Evolutionary conservation across 108 stramenopile species (phyloP).

Genomic region (Nannochloropsis salina): DNA sequence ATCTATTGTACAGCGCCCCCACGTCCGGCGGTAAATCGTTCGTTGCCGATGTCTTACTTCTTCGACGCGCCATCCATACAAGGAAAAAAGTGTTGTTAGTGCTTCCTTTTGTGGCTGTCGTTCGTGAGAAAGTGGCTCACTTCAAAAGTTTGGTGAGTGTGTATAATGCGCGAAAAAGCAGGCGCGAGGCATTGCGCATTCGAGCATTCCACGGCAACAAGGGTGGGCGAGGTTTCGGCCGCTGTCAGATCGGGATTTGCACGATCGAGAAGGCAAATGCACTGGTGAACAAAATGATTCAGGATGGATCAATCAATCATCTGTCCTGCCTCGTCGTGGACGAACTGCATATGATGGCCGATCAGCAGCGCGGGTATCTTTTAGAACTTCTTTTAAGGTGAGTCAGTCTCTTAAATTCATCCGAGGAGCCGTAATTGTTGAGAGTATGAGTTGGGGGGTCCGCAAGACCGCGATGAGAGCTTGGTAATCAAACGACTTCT

Average conservation of each 20-base stretch:
- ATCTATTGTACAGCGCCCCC: constrained; percentile 54
- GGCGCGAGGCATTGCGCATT: constrained; percentile 32
- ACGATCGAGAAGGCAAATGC: constrained; percentile 54
- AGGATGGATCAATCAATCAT: constrained; percentile 26
- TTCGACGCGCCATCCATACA: constrained; percentile 39
- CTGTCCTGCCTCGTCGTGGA: constrained; percentile 47
- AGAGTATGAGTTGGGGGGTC: too few species aligned
- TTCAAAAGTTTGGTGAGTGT: constrained; percentile 41
- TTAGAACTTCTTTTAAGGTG: constrained; percentile 49
- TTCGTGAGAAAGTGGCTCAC: constrained; percentile 52
- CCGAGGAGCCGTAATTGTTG: too few species aligned
- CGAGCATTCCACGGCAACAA: constrained; percentile 43
- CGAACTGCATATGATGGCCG: constrained; percentile 50
- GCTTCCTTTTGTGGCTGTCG: constrained; percentile 52
- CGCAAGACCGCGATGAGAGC: too few species aligned
- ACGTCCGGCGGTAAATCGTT: constrained; percentile 54
- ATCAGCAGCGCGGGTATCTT: constrained; percentile 35
- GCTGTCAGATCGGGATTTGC: constrained; percentile 41
- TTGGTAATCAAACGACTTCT: too few species aligned
- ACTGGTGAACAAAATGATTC: constrained; percentile 43
- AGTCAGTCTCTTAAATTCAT: background rate
- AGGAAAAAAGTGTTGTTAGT: constrained; percentile 36
- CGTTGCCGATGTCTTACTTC: constrained; percentile 53
- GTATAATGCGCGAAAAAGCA: constrained; percentile 45
- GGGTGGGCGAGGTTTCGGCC: constrained; percentile 24